Evolutionary conservation across 495 filamentous ascomycete species (phyloP), one percentile per base, ranked within the genome.

Genomic region (Penicillium lagena): DNA sequence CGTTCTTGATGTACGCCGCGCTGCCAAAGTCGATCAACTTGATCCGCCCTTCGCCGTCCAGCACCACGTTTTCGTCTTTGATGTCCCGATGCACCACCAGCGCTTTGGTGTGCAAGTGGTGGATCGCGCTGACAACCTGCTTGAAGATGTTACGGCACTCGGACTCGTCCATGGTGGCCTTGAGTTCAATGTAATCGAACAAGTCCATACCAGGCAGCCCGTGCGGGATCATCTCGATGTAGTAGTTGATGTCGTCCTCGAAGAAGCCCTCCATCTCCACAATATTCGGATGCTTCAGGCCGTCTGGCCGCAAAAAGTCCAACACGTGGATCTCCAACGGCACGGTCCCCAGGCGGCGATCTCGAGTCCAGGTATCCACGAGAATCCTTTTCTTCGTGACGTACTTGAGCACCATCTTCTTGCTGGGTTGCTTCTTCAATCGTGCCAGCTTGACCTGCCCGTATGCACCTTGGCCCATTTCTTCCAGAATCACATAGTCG

Each of bases 221-320:
- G 52, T 98, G 93, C 10, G 93, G 93, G 7, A 87, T 73, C 93
- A 97, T 98, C 58, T 97, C 94, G 54, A 99, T 99, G 58, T 99
- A 97, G 61, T 99, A 99, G 55, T 99, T 97, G 58, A 89, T 72
- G 47, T 95, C 88, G 44, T 99, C 94, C 61, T 99, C 93, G 60
- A 99, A 99, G 67, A 97, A 99, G 46, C 94, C 90, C 31, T 85
- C 81, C 94, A 99, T 97, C 68, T 97, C 93, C 27, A 99, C 89
- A 47, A 99, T 96, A 55, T 97, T 97, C 17, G 89, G 86, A 57
- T 99, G 93, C 54, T 80, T 84, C 33, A 90, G 72, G 22, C 87
- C 90, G 50, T 95, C 89, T 5, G 86, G 77, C 29, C 89, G 82
- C 1, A 99, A 81, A 59, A 90, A 99, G 61, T 99, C 89, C 9